Evolutionary conservation across 352 stramenopile genomes (phyloP), one percentile per base, ranked within the genome.

Genomic region (Peronospora tabacina): DNA sequence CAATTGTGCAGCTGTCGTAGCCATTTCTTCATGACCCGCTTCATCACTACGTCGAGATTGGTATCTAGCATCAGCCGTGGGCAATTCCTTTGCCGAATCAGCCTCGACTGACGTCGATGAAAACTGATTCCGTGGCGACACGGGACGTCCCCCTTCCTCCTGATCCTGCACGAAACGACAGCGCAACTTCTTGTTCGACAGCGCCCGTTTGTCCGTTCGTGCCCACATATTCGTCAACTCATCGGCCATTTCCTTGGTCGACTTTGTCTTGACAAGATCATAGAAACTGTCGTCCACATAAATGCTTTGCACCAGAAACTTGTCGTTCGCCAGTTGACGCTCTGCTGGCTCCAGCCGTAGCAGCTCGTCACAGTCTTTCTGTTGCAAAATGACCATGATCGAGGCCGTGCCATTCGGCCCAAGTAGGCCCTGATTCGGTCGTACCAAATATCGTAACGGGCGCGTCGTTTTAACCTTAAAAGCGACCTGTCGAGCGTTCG

Each of bases 381-480:
- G 83, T 61, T 94, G 83, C 50, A 94, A 47, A 46, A 91, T 94
- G 19, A 94, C 81, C 71, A 91, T 87, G 49, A 94, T 72, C 34
- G 76, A 85, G 10, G 81, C 75, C 37, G 67, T 66, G 38, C 75
- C 81, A 49, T 91, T 90, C 13, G 81, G 81, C 0, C 70, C 75
- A 10, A 94, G 61, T 43, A 94, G 78, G 22, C 83, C 83, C 52
- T 94, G 83, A 59, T 94, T 94, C 32, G 83, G 83, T 4, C 83
- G 83, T 68, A 94, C 83, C n/a, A 94, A 59, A 60, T 94, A 94
- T n/a, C 83, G 79, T 62, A 91, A 52, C 20, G 83, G 83, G 17
- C 83, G 81, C 54, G 82, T 94, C 32, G 82, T 94, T 70, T 94
- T 94, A 22, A 94, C 82, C 50, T 94, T 94, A 55, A 94, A 94